Base-by-base conservation (phyloP, 805 yeast genomes). In the Ogataea paradorogensis region DNA sequence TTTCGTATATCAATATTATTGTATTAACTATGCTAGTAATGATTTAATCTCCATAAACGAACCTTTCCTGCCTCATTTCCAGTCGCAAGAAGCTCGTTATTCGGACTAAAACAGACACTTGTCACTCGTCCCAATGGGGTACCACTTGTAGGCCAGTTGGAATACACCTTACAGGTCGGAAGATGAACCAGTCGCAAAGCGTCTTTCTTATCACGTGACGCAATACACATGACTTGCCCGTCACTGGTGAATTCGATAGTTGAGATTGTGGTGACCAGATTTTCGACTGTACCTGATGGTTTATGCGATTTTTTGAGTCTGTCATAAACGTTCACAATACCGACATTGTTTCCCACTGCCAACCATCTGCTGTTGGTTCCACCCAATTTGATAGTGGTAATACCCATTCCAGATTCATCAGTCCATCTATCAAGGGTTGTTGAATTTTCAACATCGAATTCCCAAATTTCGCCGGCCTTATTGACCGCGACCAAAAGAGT, bases 91-190 rank as follows among this genome's bases (percentile, higher is more conserved):
- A 90, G 78, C 62, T 87, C 93, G 43, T 81, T 78, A 47, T 78
- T 77, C 20, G 93, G 88, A 30, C 95, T 80, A 62, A 91, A 91
- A 11, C 79, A 76, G 2, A 80, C 82, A 13, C 81, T 64, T 0
- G 96, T 86, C 24, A 93, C 96, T 50, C 83, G 80, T n/a, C 99
- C 99, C 50, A 93, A 73, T 9, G 99, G 98, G 1, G 99, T 91
- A 5, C 89, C 89, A 37, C 91, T 81, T 2, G 98, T 93, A 13
- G 99, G 99, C 99, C 99, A 93, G 68, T 93, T 93, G 34, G 81
- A 72, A 65, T 81, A 93, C 6, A 87, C 95, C 14, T 86, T 76
- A 48, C 91, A 87, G 18, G 85, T 74, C 15, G 97, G 96, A 42
- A 91, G 64, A 59, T 93, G 98, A 9, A 88, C 90, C 48, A 93